Evolutionary conservation across 2,329 filamentous ascomycete genomes (phyloP).

Genomic region (Harringtonia aguacate): DNA sequence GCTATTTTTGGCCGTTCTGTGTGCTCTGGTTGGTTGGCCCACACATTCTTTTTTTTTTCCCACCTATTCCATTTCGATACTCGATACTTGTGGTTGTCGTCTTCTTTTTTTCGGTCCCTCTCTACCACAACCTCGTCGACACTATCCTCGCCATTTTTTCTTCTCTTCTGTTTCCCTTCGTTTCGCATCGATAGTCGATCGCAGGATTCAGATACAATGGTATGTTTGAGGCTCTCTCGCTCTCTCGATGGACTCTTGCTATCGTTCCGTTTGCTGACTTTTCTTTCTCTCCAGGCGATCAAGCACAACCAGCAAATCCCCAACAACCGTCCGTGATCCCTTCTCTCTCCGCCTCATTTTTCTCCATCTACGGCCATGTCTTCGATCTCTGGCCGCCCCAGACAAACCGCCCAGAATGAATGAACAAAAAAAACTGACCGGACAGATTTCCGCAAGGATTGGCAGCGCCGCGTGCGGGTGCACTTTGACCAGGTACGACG

Average conservation of each 20-base stretch:
- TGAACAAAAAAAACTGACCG: too few species aligned
- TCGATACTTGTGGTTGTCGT: not conserved
- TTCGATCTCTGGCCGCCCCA: not conserved
- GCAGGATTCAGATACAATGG: constrained; percentile 42
- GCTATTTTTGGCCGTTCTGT: not conserved
- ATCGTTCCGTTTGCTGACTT: too few species aligned
- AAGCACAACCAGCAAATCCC: constrained; percentile 99
- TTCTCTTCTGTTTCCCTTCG: constrained; percentile 5
- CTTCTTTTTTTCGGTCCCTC: constrained; percentile 6
- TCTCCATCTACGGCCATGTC: not conserved
- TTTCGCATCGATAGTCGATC: constrained; percentile 27
- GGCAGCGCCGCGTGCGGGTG: constrained; percentile 96
- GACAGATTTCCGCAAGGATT: constrained; percentile 99
- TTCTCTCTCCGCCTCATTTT: constrained; percentile 18
- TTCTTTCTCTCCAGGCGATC: constrained; percentile 60
- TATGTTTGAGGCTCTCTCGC: constrained; percentile 20
- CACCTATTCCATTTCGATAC: not conserved
- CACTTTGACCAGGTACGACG: constrained; percentile 96
- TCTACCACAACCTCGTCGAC: not conserved
- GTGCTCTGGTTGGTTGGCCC: not conserved
- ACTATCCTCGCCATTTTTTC: constrained; percentile 9
- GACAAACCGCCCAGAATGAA: too few species aligned
- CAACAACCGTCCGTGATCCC: constrained; percentile 69
- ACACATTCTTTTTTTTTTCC: constrained; percentile 3
- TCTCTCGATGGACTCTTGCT: constrained; percentile 23